A percentile compares a stretch with the other conserved stretches of the same genome.
Conservation (phyloP, 1,139 yeast genomes). For the Citeromyces hawaiiensis region DNA sequence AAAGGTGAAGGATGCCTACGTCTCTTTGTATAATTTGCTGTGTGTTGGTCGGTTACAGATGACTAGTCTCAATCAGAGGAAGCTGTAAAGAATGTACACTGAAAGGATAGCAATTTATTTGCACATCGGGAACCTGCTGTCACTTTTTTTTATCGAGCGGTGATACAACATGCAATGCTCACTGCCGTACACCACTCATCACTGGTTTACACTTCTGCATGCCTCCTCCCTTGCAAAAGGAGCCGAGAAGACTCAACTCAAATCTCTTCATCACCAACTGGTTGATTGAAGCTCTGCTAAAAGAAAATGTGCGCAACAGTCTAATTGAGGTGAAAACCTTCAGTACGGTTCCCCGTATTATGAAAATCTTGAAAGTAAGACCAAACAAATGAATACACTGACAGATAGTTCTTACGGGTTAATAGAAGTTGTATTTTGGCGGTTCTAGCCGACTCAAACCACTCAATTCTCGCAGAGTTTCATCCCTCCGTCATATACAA, state of each 20-base stretch:
- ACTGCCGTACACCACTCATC: no score
- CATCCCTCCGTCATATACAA: slow-evolving; percentile 3
- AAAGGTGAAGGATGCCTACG: no score
- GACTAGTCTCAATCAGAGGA: no score
- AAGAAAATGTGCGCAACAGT: not conserved
- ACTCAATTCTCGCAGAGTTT: slow-evolving; percentile 7
- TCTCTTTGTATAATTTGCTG: no score
- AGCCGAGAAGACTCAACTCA: slow-evolving; percentile 3
- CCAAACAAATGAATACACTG: slow-evolving; percentile 1
- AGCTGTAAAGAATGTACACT: no score
- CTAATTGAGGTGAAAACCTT: not conserved
- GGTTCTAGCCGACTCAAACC: slow-evolving; percentile 7
- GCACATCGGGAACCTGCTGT: no score
- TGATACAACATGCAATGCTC: no score
- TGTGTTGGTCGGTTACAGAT: no score
- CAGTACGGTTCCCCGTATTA: slow-evolving; percentile 1
- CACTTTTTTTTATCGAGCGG: no score
- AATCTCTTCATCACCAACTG: slow-evolving; percentile 5
- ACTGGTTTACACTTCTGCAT: no score
- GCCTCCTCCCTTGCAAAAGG: not conserved
- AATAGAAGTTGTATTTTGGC: slow-evolving; percentile 3
- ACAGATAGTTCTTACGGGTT: slow-evolving; percentile 3
- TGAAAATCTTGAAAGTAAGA: slow-evolving; percentile 4
- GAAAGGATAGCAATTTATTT: no score
- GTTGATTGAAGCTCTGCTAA: slow-evolving; percentile 3